Evolutionary conservation across 2,329 filamentous ascomycete genomes (phyloP), one percentile per base, ranked within the genome.

Genomic region (Alternaria tenuissima): DNA sequence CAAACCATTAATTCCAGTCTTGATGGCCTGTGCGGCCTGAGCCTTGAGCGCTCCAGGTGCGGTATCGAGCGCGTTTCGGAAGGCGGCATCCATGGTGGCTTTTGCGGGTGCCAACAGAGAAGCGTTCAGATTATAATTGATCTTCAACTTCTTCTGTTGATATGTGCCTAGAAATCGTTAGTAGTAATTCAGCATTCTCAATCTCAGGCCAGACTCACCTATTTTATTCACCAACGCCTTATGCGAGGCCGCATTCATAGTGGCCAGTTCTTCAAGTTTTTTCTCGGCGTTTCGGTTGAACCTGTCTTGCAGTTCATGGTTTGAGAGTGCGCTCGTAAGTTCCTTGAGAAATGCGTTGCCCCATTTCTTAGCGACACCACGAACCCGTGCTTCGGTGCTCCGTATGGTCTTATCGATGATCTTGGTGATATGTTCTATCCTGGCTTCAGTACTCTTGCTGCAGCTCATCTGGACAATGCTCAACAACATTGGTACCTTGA

Each of bases 381-480:
- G 8, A 22, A 59, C 47, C 2, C 34, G 26, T 7, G 3, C 3
- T 3, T 16, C 22, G 9, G 57, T 7, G 6, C 43, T 16, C 55
- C 43, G 14, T 6, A 52, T 52, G 7, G 59, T 9, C 6, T 57
- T 39, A 3, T 57, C 14, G 11, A 72, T 43, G n/a, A 62, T 67
- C 7, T 30, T 20, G 0, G 46, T 55, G 3, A 74, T 43, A 8
- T 68, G 55, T 0, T 72, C 53, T n/a, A 61, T 61, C 2, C 69
- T 44, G 11, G 58, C 57, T 6, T 67, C 14, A 4, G 59, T 71
- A 1, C 59, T 61, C 6, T 44, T 59, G 18, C 59, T 69, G 52
- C 59, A 68, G 1, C 64, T 66, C 46, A 73, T 69, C 32, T 68
- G 42, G 3, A 75, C 54, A 1, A 54, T 62, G 43, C 44, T 69